Base-by-base conservation (phyloP, 148 eudicot species). In the Chenopodium quinoa region DNA sequence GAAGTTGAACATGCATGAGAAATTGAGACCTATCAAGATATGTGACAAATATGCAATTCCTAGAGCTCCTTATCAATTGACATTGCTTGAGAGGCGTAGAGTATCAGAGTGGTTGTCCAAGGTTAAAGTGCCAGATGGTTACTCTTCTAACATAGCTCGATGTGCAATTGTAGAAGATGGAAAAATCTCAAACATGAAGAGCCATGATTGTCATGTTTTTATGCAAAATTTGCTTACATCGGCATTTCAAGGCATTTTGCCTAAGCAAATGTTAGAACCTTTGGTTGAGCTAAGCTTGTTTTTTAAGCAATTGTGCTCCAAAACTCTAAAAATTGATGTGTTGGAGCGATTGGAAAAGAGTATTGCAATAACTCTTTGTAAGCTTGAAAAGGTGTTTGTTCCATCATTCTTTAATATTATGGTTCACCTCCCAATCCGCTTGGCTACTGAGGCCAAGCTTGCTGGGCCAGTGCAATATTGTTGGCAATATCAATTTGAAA, bases 401-500 rank as follows among this genome's bases (percentile, higher is more conserved):
- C 81, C 78, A 2, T 46, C 85, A 1, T 78, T 82, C 31, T 82
- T 71, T 70, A 65, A 47, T 46, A 44, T 77, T 7, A 62, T 71
- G 73, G 54, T 78, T 4, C 84, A 77, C 56, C 50, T 82, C 8
- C 17, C 32, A 14, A 29, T 63, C 19, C 78, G 78, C 9, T 54
- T 77, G 23, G 47, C 77, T 2, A 19, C 4, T 20, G 77, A 82
- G 68, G 84, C 81, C 13, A 76, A 23, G 52, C 13, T 77, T 11
- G 66, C 12, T 1, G 60, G 76, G 1, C 76, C 76, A 9, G 58
- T 46, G 6, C 76, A 73, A 73, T 46, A 0, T 17, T 37, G 73
- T 9, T 82, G 54, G 73, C 78, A 78, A 77, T 72, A 34, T 78
- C 73, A 6, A 2, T 44, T 78, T 62, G 81, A 82, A 48, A 77